Conservation (phyloP, 305 asterid genomes). For the Euphrasia arctica region DNA sequence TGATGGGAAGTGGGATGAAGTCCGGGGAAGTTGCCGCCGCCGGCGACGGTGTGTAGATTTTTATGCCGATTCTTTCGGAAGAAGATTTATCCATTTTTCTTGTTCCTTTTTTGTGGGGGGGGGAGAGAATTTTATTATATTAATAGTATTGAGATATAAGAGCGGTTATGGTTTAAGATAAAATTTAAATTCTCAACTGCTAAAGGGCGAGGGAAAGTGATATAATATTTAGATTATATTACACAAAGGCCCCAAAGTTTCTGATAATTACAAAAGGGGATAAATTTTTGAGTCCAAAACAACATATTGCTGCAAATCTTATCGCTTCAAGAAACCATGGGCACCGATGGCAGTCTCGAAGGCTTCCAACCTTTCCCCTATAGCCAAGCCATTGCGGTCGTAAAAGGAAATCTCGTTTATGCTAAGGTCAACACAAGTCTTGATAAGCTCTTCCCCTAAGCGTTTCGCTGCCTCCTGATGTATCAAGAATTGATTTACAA, state of each 20-base stretch:
- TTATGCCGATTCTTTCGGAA: constrained; percentile 49
- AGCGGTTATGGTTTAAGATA: constrained; percentile 22
- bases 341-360: constrained; percentile 67
- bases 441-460: constrained; percentile 78
- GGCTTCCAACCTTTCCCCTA: constrained; percentile 74
- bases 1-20: constrained; percentile 21
- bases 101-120: not conserved
- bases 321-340: constrained; percentile 74
- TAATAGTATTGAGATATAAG: not conserved
- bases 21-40: not conserved
- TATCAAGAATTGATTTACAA: not conserved
- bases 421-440: constrained; percentile 64
- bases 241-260: not conserved
- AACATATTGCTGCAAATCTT: constrained; percentile 12
- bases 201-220: constrained; percentile 21
- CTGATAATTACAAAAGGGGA: not conserved
- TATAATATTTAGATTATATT: not conserved
- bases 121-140: not conserved
- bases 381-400: constrained; percentile 84
- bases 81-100: constrained; percentile 44
- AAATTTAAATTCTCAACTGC: constrained; percentile 26
- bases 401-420: constrained; percentile 65
- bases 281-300: too few relatives aligned
- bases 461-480: constrained; percentile 76
- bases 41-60: constrained; percentile 45